Evolutionary conservation across 2,329 filamentous ascomycete genomes (phyloP).

Genomic region (Colletotrichum tamarilloi): DNA sequence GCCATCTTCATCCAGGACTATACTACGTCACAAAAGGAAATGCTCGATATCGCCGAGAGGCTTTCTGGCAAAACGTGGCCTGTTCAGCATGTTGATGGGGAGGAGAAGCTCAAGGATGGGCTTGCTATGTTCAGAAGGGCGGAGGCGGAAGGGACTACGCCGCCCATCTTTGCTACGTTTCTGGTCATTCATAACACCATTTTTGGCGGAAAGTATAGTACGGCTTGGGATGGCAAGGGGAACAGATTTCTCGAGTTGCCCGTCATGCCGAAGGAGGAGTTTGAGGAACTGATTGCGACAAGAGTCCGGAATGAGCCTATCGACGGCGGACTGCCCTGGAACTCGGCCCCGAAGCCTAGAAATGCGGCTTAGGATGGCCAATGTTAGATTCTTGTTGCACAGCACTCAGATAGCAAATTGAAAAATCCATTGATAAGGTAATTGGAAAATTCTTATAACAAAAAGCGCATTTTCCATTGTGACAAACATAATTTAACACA

Average conservation of each 20-base stretch:
- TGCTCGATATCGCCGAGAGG: constrained; percentile 50
- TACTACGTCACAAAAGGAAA: constrained; percentile 59
- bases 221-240: neutral
- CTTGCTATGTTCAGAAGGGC: constrained; percentile 1
- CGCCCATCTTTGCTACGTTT: neutral
- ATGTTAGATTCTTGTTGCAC: no score
- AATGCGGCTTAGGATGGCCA: neutral
- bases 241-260: neutral
- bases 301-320: constrained; percentile 13
- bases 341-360: constrained; percentile 8
- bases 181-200: constrained; percentile 12
- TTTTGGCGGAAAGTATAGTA: neutral
- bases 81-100: neutral
- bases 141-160: neutral
- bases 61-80: neutral
- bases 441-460: no score
- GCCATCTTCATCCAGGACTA: constrained; percentile 63
- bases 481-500: no score
- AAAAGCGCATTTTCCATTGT: no score
- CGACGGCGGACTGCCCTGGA: constrained; percentile 16
- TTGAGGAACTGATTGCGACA: constrained; percentile 1
- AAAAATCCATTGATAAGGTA: no score
- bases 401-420: no score
- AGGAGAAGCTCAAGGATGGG: neutral
- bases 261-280: neutral